Conservation (phyloP, 148 eudicot species). For the Cornus suecica region DNA sequence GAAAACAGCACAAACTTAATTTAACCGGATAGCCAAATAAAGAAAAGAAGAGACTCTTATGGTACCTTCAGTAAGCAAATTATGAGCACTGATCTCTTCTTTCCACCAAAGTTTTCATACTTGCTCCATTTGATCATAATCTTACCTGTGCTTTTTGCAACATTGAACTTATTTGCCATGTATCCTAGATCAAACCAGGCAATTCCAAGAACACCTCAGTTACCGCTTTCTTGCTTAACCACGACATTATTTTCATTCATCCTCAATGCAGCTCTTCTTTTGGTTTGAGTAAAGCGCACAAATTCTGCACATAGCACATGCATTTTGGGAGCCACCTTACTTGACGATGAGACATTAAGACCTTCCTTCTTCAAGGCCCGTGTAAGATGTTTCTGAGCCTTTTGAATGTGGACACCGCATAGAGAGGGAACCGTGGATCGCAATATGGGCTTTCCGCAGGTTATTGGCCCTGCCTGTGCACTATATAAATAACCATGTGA, state of each 20-base stretch:
- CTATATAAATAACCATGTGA: slow-evolving; percentile 22
- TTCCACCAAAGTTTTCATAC: not conserved
- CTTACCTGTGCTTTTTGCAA: not conserved
- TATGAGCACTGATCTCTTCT: not conserved
- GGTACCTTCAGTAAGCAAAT: slow-evolving; percentile 9
- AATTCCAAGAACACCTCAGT: slow-evolving; percentile 8
- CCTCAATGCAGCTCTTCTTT: slow-evolving; percentile 38
- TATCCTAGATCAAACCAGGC: slow-evolving; percentile 2
- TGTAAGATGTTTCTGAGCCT: slow-evolving; percentile 21
- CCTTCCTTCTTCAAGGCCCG: slow-evolving; percentile 54
- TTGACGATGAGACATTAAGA: slow-evolving; percentile 39
- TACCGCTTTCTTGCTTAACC: slow-evolving; percentile 26
- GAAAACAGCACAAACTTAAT: not conserved
- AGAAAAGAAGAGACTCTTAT: not conserved
- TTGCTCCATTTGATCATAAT: not conserved
- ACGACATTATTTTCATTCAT: slow-evolving; percentile 14
- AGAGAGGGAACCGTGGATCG: slow-evolving; percentile 35
- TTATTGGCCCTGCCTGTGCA: slow-evolving; percentile 52
- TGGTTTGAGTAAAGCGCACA: slow-evolving; percentile 41
- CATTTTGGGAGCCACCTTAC: slow-evolving; percentile 49
- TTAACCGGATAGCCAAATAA: slow-evolving; percentile 4
- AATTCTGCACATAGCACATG: slow-evolving; percentile 48
- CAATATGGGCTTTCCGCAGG: slow-evolving; percentile 54
- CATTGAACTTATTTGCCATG: not conserved
- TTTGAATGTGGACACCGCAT: slow-evolving; percentile 44